These are phyloP conservation scores for Pisolithus marmoratus DNA, from an alignment of 768 basidiomycete species.

Conservation along the genomic window DNA sequence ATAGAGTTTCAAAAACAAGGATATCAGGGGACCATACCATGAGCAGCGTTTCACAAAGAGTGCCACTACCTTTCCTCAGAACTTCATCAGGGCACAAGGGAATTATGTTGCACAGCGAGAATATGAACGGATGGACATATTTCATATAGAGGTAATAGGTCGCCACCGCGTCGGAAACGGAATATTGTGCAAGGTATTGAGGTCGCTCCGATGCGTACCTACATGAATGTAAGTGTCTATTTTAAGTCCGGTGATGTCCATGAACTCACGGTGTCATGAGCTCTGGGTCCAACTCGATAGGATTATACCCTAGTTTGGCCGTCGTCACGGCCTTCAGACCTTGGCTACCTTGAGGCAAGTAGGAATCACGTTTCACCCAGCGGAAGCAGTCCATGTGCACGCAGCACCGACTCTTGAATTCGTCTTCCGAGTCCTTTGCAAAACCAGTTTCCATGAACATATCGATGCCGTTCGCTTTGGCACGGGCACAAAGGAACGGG, in stretches of 20 bases:
- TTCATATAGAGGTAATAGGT: slow-evolving; percentile 99
- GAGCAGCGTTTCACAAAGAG: slow-evolving; percentile 92
- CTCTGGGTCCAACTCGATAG: slow-evolving; percentile 96
- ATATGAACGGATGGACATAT: slow-evolving; percentile 99
- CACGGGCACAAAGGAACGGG: slow-evolving; percentile 85
- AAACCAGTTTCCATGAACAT: slow-evolving; percentile 97
- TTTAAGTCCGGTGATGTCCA: not conserved
- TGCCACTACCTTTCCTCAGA: slow-evolving; percentile 91
- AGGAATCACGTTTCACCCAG: slow-evolving; percentile 99
- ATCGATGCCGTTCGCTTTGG: slow-evolving; percentile 86
- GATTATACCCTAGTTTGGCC: slow-evolving; percentile 92
- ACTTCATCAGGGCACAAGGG: slow-evolving; percentile 96
- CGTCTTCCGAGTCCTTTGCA: slow-evolving; percentile 84
- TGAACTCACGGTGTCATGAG: slow-evolving; percentile 92
- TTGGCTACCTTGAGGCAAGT: slow-evolving; percentile 96
- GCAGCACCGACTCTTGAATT: slow-evolving; percentile 89
- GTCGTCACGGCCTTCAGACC: slow-evolving; percentile 98
- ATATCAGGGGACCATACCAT: slow-evolving; percentile 61
- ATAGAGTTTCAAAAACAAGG: not conserved
- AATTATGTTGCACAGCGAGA: slow-evolving; percentile 98
- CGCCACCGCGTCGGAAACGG: slow-evolving; percentile 99
- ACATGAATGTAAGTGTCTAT: not conserved
- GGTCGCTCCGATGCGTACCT: slow-evolving; percentile 97
- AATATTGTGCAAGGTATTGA: slow-evolving; percentile 91
- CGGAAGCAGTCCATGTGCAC: slow-evolving; percentile 99